These are phyloP conservation scores for Penicillium thymicola DNA, from an alignment of 2,329 filamentous ascomycete species.

Conservation along the genomic window DNA sequence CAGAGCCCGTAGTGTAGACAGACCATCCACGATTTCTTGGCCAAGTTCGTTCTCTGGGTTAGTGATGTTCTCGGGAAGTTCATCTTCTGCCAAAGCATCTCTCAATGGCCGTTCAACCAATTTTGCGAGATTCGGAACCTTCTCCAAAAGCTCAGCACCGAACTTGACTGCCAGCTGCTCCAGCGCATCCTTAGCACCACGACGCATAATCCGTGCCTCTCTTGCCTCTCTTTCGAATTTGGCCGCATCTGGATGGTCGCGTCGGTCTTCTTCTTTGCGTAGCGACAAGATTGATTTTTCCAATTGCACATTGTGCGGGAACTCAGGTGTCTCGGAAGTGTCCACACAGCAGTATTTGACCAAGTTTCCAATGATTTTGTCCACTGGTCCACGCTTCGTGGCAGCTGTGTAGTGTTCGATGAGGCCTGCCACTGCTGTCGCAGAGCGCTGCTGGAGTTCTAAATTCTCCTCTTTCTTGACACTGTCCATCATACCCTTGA, in stretches of 20 bases:
- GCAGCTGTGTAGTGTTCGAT: slow-evolving; percentile 81
- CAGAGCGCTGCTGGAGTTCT: slow-evolving; percentile 82
- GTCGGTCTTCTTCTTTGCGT: slow-evolving; percentile 93
- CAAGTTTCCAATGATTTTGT: slow-evolving; percentile 92
- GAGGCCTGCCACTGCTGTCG: slow-evolving; percentile 76
- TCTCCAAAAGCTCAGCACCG: slow-evolving; percentile 71
- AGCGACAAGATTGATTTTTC: slow-evolving; percentile 83
- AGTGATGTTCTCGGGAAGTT: slow-evolving; percentile 68
- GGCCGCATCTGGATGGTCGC: slow-evolving; percentile 85
- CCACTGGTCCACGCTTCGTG: slow-evolving; percentile 78
- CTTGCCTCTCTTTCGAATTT: slow-evolving; percentile 88
- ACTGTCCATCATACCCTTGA: slow-evolving; percentile 98
- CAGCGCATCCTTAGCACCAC: slow-evolving; percentile 89
- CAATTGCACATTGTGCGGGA: slow-evolving; percentile 75
- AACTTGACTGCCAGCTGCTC: slow-evolving; percentile 82
- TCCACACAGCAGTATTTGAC: slow-evolving; percentile 98
- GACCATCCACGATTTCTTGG: slow-evolving; percentile 87
- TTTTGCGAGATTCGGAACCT: slow-evolving; percentile 73
- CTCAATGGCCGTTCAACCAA: slow-evolving; percentile 80
- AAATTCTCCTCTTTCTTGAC: slow-evolving; percentile 91
- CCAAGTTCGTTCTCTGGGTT: slow-evolving; percentile 73
- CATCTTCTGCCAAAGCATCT: slow-evolving; percentile 64
- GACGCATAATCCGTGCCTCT: slow-evolving; percentile 82
- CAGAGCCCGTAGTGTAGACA: slow-evolving; percentile 88
- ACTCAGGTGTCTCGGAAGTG: slow-evolving; percentile 95